Conservation (phyloP, 2,329 filamentous ascomycete species). For the Colletotrichum camelliae region DNA sequence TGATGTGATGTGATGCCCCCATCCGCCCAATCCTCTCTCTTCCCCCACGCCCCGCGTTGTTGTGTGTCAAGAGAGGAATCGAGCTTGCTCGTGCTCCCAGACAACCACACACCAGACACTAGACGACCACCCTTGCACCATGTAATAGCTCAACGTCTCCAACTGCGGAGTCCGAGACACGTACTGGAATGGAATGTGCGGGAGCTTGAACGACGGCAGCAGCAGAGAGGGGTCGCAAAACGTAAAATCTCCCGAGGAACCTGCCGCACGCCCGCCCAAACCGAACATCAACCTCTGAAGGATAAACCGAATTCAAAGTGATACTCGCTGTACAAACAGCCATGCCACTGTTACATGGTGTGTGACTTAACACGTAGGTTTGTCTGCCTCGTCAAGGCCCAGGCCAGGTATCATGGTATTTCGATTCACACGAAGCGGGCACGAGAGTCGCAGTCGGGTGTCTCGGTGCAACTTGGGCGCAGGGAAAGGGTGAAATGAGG, state of each 20-base stretch:
- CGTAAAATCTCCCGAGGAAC: slow-evolving; percentile 1
- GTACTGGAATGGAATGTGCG: background rate
- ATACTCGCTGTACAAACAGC: background rate
- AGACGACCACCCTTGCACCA: background rate
- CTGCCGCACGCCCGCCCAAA: background rate
- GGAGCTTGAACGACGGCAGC: background rate
- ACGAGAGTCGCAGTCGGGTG: slow-evolving; percentile 11
- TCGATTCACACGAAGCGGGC: background rate
- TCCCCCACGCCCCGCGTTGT: background rate
- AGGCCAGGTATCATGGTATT: background rate
- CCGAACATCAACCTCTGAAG: background rate
- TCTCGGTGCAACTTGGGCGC: slow-evolving; percentile 12
- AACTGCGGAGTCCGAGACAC: slow-evolving; percentile 18
- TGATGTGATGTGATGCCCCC: background rate
- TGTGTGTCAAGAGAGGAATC: background rate
- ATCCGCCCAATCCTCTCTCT: background rate
- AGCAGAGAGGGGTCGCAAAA: slow-evolving; percentile 5
- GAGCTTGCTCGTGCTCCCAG: background rate
- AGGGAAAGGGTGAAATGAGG: background rate
- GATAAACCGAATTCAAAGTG: background rate
- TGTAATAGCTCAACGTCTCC: slow-evolving; percentile 4
- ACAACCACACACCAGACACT: background rate
- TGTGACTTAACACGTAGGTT: background rate
- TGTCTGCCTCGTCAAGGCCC: background rate
- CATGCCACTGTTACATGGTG: slow-evolving; percentile 8